Percentiles rank a stretch among this genome's conserved stretches.
Evolutionary conservation across 2,329 filamentous ascomycete species (phyloP).

Genomic region (Ilyonectria robusta): DNA sequence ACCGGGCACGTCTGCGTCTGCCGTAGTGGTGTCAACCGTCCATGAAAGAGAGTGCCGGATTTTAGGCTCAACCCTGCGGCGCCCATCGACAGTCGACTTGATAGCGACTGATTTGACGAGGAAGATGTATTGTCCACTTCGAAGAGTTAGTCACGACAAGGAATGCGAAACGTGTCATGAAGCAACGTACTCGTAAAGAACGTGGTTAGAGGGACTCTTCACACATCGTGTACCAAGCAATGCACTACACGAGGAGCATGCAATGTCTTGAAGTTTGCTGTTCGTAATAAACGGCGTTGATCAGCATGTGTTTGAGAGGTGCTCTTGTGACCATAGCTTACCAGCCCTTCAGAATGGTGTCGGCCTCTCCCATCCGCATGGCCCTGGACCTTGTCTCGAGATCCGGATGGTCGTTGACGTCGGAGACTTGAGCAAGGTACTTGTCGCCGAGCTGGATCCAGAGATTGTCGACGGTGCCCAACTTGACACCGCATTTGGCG

Average conservation of each 20-base stretch:
- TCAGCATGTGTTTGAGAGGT: not conserved
- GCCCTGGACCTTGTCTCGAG: constrained; percentile 46
- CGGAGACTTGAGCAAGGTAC: constrained; percentile 56
- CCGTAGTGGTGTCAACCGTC: constrained; percentile 34
- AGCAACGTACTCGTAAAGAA: constrained; percentile 53
- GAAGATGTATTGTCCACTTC: constrained; percentile 57
- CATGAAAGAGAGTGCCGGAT: constrained; percentile 53
- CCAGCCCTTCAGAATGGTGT: constrained; percentile 56
- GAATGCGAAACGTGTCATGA: not conserved
- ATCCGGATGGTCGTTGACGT: constrained; percentile 31
- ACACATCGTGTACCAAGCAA: constrained; percentile 55
- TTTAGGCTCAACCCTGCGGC: constrained; percentile 47
- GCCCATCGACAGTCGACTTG: constrained; percentile 36
- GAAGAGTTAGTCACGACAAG: constrained; percentile 15
- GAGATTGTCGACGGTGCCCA: constrained; percentile 54
- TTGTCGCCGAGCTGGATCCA: constrained; percentile 59
- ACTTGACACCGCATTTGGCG: constrained; percentile 47
- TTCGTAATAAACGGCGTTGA: not conserved
- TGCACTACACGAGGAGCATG: constrained; percentile 50
- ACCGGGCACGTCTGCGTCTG: constrained; percentile 18
- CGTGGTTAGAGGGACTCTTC: constrained; percentile 53
- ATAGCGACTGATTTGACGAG: constrained; percentile 49
- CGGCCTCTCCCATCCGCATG: constrained; percentile 49
- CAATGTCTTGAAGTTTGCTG: constrained; percentile 56
- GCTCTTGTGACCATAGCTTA: constrained; percentile 36